phyloP scores from a whole-genome alignment of 345 rosid species.

The Boechera retrofracta region DNA sequence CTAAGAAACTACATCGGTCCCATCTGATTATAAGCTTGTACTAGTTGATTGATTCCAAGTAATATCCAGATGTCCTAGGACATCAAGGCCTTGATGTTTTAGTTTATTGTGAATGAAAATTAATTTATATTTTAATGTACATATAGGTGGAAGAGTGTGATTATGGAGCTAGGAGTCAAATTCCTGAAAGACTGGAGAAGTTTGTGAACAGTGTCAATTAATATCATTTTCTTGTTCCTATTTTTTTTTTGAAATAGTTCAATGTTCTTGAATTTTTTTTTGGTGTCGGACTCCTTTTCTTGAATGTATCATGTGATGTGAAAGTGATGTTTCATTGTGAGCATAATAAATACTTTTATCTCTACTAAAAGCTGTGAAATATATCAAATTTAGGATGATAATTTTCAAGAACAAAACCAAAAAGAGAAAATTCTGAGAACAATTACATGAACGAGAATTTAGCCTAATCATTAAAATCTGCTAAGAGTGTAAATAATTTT shows the following conservation, averaged over 20 bases:
- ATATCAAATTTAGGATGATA: neutral
- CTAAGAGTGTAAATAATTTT: too few relatives aligned
- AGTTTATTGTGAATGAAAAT: neutral
- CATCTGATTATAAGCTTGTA: neutral
- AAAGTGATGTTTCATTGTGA: conserved; percentile 30
- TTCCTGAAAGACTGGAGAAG: conserved; percentile 34
- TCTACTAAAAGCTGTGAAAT: conserved; percentile 3
- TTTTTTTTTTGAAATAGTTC: neutral
- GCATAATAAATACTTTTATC: conserved; percentile 1
- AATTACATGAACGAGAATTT: neutral
- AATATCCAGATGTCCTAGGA: neutral
- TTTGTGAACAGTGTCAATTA: conserved; percentile 34
- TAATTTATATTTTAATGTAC: neutral
- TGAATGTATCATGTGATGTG: neutral
- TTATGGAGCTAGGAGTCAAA: conserved; percentile 26
- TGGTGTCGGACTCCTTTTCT: neutral
- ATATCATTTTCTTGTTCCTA: neutral
- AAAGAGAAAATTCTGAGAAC: neutral
- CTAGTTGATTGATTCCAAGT: conserved; percentile 19
- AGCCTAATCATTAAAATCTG: too few relatives aligned
- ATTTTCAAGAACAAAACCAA: neutral
- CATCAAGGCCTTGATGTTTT: neutral
- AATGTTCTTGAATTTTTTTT: neutral
- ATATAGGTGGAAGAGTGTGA: conserved; percentile 42
- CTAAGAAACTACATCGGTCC: neutral